Evolutionary conservation across 176 grass and related monocot species (phyloP), one percentile per base, ranked within the genome.

Genomic region (Zizania latifolia): DNA sequence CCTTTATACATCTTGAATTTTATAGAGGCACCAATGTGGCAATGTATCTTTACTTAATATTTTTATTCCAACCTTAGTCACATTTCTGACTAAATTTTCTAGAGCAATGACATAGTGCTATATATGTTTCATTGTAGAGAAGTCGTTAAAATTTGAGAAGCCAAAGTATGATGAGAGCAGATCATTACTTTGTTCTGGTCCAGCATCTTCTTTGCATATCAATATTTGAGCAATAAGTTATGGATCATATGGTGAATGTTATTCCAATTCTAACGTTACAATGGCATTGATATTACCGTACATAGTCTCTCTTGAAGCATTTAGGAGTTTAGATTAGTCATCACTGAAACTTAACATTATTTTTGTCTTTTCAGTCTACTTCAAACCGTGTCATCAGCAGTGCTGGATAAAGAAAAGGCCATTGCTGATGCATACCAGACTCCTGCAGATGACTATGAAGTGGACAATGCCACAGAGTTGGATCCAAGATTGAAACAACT

Each of bases 161-260:
- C 94, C 88, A 58, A 89, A 34, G 61, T 97, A 87, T 9, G 86
- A 89, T 39, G 84, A 86, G 68, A 82, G 85, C 56, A 90, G 93
- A 89, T 87, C 77, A 70, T 83, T 97, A 45, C 86, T 97, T 56
- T 86, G 93, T 13, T 91, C 88, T 61, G 93, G 90, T 17, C 93
- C 93, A 40, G 90, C 83, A 43, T 89, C 83, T 68, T 91, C 93
- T 74, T 70, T 97, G 5, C 83, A 90, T 3, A 28, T 93, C 59
- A 97, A 93, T 78, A 97, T 97, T 65, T 85, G 93, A 41, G 93
- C 93, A 50, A 90, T 97, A 90, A 83, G 90, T 85, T 43, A 30
- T 16, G 62, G 22, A 28, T 56, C 35, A 16, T 46, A 46, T 34
- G 27, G 10, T 27, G 3, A 69, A 36, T 67, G 10, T 44, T 33